Evolutionary conservation across 208 protist genomes (phyloP).

Genomic region (Novymonas esmeraldas): DNA sequence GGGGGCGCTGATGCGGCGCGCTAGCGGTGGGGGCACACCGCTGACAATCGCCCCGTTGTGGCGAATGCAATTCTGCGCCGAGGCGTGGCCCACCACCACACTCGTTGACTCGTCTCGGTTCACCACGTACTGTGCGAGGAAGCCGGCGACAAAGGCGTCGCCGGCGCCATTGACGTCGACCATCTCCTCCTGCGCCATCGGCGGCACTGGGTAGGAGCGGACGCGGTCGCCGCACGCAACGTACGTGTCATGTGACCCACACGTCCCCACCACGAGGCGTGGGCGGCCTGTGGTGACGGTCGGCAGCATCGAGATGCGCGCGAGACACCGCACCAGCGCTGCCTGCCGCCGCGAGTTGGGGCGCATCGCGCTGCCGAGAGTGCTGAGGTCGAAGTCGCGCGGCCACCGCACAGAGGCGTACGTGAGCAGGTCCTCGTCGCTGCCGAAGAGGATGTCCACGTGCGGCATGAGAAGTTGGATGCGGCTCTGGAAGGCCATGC

Average conservation of each 20-base stretch:
- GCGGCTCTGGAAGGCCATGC: slow-evolving; percentile 85
- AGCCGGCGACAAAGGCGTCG: slow-evolving; percentile 98
- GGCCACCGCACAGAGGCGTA: slow-evolving; percentile 67
- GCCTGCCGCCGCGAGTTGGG: slow-evolving; percentile 16
- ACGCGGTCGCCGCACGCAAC: slow-evolving; percentile 60
- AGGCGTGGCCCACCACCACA: slow-evolving; percentile 79
- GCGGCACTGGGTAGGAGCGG: slow-evolving; percentile 43
- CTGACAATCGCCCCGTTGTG: slow-evolving; percentile 86
- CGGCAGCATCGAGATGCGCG: slow-evolving; percentile 69
- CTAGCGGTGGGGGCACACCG: slow-evolving; percentile 46
- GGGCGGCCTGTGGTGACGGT: slow-evolving; percentile 49
- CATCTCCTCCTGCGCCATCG: slow-evolving; percentile 85
- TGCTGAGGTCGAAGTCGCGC: slow-evolving; percentile 44
- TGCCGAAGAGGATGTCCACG: slow-evolving; percentile 95
- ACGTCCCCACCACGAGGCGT: slow-evolving; percentile 92
- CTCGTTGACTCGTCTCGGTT: slow-evolving; percentile 37
- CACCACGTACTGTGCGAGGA: slow-evolving; percentile 86
- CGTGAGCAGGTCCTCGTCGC: slow-evolving; percentile 92
- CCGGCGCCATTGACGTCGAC: slow-evolving; percentile 97
- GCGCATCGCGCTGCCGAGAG: slow-evolving; percentile 8
- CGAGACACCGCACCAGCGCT: slow-evolving; percentile 36
- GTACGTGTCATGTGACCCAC: slow-evolving; percentile 88
- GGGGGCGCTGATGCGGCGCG: background rate
- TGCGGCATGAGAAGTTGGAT: slow-evolving; percentile 88
- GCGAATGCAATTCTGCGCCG: slow-evolving; percentile 87